These are phyloP conservation scores for Nepenthes mirabilis DNA, from an alignment of 148 eudicot genomes.

Conservation along the genomic window DNA sequence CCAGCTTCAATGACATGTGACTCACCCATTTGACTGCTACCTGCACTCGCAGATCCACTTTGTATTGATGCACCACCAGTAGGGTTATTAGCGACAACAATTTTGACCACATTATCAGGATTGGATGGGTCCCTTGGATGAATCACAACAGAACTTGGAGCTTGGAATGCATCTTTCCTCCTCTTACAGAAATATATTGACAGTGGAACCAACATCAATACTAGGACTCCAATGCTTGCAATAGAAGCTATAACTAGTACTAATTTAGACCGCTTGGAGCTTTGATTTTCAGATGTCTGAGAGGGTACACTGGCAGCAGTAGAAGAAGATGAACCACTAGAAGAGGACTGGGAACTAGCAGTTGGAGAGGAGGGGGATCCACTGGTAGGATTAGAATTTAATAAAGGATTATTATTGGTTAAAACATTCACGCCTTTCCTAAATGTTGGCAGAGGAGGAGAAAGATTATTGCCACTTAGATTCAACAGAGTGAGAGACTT, in stretches of 20 bases:
- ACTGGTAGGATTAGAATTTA: conserved; percentile 18
- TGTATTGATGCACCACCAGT: conserved; percentile 32
- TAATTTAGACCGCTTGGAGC: conserved; percentile 29
- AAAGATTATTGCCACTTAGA: conserved; percentile 61
- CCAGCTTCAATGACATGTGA: conserved; percentile 86
- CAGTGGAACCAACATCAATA: conserved; percentile 41
- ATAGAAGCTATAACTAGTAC: conserved; percentile 40
- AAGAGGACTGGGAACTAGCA: conserved; percentile 14
- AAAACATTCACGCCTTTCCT: conserved; percentile 30
- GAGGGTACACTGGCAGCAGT: conserved; percentile 7
- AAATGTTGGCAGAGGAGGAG: conserved; percentile 71
- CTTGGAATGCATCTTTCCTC: conserved; percentile 26
- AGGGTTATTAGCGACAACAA: conserved; percentile 45
- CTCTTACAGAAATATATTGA: conserved; percentile 36
- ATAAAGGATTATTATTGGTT: conserved; percentile 35
- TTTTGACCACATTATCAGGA: conserved; percentile 44
- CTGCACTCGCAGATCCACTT: conserved; percentile 55
- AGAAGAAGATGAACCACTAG: conserved; percentile 18
- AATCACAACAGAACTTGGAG: conserved; percentile 57
- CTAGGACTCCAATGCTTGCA: conserved; percentile 34
- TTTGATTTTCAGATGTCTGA: conserved; percentile 6
- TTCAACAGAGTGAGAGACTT: conserved; percentile 50
- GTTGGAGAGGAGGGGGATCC: conserved; percentile 24
- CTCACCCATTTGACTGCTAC: conserved; percentile 32
- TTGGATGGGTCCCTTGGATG: conserved; percentile 72